Conservation (phyloP, 2,329 filamentous ascomycete species). For the Amesomyces nigricolor region DNA sequence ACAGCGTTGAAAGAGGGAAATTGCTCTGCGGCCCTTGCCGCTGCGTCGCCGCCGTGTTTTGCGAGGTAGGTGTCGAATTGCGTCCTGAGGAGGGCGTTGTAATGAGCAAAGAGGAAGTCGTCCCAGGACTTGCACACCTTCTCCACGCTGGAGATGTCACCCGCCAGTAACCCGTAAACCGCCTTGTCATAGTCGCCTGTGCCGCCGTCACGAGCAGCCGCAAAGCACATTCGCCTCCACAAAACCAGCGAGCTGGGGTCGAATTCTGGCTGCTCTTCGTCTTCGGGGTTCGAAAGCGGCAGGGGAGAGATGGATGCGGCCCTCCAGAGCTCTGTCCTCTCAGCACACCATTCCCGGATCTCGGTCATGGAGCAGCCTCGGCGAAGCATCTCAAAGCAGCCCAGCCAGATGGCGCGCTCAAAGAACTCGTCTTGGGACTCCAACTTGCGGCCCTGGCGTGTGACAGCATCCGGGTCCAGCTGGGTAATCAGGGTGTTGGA, state of each 20-base stretch:
- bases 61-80: slow-evolving; percentile 71
- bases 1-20: slow-evolving; percentile 61
- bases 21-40: slow-evolving; percentile 49
- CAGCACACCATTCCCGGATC: slow-evolving; percentile 79
- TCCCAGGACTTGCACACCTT: slow-evolving; percentile 75
- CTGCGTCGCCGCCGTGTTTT: slow-evolving; percentile 47
- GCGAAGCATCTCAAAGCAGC: slow-evolving; percentile 89
- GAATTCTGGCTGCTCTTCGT: slow-evolving; percentile 37
- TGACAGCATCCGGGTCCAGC: slow-evolving; percentile 85
- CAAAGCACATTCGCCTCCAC: slow-evolving; percentile 74
- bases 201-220: slow-evolving; percentile 61
- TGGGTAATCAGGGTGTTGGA: slow-evolving; percentile 68
- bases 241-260: slow-evolving; percentile 50
- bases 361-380: slow-evolving; percentile 69
- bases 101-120: slow-evolving; percentile 79
- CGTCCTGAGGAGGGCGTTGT: slow-evolving; percentile 75
- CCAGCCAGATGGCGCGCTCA: slow-evolving; percentile 85
- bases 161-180: slow-evolving; percentile 84
- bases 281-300: slow-evolving; percentile 50
- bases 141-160: slow-evolving; percentile 72
- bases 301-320: slow-evolving; percentile 74
- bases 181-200: slow-evolving; percentile 77
- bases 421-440: slow-evolving; percentile 82
- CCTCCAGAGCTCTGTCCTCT: slow-evolving; percentile 83
- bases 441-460: slow-evolving; percentile 68